These are phyloP conservation scores for Leishmania major DNA, from an alignment of 208 protist species.

Conservation along the genomic window DNA sequence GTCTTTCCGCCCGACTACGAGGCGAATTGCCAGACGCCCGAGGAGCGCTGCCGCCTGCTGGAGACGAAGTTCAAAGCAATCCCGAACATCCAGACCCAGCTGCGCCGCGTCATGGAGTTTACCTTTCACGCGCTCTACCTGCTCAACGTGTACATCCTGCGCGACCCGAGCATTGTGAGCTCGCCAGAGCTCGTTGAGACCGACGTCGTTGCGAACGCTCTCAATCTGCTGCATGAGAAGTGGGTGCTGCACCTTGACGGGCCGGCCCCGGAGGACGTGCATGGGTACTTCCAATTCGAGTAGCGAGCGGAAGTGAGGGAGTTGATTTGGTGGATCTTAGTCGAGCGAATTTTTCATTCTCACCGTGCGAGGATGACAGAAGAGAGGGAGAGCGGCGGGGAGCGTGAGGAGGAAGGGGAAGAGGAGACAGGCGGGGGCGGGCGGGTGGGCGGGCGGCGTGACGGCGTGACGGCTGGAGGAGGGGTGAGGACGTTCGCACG, in stretches of 20 bases:
- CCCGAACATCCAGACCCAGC: constrained; percentile 56
- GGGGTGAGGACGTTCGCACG: neutral
- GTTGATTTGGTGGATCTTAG: neutral
- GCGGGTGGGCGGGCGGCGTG: neutral
- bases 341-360: constrained; percentile 2
- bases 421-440: neutral
- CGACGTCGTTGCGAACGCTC: constrained; percentile 52
- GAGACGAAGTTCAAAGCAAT: constrained; percentile 73
- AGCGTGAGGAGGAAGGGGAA: neutral
- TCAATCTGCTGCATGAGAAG: constrained; percentile 65
- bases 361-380: neutral
- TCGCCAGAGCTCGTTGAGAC: constrained; percentile 28
- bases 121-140: constrained; percentile 78
- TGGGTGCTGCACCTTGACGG: constrained; percentile 75
- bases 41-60: constrained; percentile 67
- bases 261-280: constrained; percentile 58
- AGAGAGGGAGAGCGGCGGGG: neutral
- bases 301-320: neutral
- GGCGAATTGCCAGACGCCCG: constrained; percentile 52
- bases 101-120: constrained; percentile 80
- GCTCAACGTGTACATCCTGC: constrained; percentile 67
- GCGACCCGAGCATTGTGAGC: constrained; percentile 38
- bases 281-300: constrained; percentile 44
- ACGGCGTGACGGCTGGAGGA: neutral
- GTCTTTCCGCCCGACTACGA: constrained; percentile 87